Percentiles rank a stretch among this genome's conserved stretches.
These are phyloP conservation scores for Berkeleyomyces rouxiae DNA, from an alignment of 2,329 filamentous ascomycete genomes.

Conservation along the genomic window DNA sequence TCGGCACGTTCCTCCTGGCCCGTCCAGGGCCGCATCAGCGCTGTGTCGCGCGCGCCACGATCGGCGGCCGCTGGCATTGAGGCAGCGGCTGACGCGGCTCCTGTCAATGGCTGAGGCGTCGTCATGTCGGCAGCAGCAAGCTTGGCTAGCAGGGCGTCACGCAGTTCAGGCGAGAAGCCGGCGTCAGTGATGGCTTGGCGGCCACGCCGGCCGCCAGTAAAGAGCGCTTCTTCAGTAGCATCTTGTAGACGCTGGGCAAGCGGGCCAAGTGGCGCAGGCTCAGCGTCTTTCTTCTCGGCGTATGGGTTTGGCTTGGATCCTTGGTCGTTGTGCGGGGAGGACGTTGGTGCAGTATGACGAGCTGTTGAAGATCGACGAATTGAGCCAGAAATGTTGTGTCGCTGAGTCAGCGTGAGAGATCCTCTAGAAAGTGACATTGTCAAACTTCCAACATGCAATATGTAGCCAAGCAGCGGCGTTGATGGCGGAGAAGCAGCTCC, in stretches of 20 bases:
- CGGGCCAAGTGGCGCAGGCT: background rate
- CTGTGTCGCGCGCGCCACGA: slow-evolving; percentile 49
- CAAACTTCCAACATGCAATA: no score
- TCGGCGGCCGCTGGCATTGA: slow-evolving; percentile 40
- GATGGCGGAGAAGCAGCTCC: no score
- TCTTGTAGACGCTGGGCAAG: slow-evolving; percentile 36
- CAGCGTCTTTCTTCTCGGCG: background rate
- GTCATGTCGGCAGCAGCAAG: slow-evolving; percentile 38
- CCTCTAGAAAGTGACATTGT: no score
- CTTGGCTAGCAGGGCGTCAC: slow-evolving; percentile 38
- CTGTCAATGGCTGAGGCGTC: background rate
- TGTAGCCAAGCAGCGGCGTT: no score
- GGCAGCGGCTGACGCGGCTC: background rate
- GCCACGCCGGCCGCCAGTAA: slow-evolving; percentile 44
- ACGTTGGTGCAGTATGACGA: background rate
- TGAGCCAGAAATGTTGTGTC: no score
- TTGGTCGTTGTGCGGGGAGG: background rate
- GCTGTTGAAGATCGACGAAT: no score
- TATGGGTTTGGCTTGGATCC: background rate
- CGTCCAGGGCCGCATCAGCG: slow-evolving; percentile 55
- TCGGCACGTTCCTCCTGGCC: slow-evolving; percentile 62
- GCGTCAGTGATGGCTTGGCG: slow-evolving; percentile 42
- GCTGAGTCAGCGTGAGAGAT: no score
- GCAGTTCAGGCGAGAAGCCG: slow-evolving; percentile 47
- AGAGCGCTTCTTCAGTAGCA: slow-evolving; percentile 45